phyloP scores from a whole-genome alignment of 352 stramenopile genomes.

The Pythium rishiriense region DNA sequence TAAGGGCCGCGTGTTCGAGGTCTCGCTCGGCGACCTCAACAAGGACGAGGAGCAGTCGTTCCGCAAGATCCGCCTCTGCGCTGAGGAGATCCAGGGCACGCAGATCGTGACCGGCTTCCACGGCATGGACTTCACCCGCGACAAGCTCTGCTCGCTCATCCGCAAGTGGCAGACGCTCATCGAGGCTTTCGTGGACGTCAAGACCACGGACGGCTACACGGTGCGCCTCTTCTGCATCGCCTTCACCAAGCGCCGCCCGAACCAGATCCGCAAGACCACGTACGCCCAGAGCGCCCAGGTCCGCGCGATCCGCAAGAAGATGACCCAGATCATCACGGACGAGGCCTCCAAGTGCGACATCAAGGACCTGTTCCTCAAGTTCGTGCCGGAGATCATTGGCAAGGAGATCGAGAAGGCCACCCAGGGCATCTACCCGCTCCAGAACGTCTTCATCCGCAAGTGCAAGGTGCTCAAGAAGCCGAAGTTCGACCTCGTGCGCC shows the following conservation, averaged over 20 bases:
- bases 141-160: conserved; percentile 99
- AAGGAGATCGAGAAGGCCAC: conserved; percentile 98
- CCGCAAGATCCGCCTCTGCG: conserved; percentile 99
- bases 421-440: conserved; percentile 98
- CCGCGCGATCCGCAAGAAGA: conserved; percentile 98
- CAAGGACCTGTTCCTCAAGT: conserved; percentile 99
- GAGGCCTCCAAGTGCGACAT: conserved; percentile 98
- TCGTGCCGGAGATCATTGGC: conserved; percentile 98
- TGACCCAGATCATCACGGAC: conserved; percentile 98
- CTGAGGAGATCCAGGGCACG: conserved; percentile 97
- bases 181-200: conserved; percentile 98
- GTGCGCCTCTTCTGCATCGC: conserved; percentile 99
- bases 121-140: conserved; percentile 94
- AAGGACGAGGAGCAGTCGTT: conserved; percentile 97
- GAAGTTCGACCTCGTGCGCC: conserved; percentile 99
- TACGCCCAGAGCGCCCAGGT: conserved; percentile 98
- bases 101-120: conserved; percentile 89
- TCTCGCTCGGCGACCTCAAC: conserved; percentile 98
- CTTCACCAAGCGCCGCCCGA: conserved; percentile 99
- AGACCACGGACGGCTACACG: conserved; percentile 99
- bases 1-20: conserved; percentile 98
- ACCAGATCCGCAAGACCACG: conserved; percentile 99
- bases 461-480: conserved; percentile 99
- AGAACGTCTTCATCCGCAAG: conserved; percentile 99
- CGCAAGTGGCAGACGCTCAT: conserved; percentile 99